These are phyloP conservation scores for Sphaerulina populicola DNA, from an alignment of 2,329 filamentous ascomycete species.

Conservation along the genomic window DNA sequence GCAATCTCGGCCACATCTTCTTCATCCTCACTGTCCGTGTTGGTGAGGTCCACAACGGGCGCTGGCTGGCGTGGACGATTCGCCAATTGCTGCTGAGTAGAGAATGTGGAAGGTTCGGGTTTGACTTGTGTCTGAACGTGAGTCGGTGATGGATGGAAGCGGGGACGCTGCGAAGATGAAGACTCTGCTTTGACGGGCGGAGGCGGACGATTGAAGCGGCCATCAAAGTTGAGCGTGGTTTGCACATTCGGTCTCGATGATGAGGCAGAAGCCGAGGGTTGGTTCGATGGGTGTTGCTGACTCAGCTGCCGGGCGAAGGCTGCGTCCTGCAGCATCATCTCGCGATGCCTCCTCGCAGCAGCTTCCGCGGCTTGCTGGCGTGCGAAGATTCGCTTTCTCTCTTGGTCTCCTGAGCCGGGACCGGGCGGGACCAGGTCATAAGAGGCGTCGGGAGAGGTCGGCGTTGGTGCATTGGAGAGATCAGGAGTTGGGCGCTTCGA, in stretches of 20 bases:
- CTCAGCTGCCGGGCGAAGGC: constrained; percentile 25
- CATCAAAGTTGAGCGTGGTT: constrained; percentile 27
- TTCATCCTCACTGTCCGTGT: constrained; percentile 28
- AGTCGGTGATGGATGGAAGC: background rate
- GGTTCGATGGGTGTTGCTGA: constrained; percentile 13
- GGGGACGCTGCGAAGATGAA: constrained; percentile 5
- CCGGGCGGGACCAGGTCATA: constrained; percentile 18
- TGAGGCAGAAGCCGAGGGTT: constrained; percentile 12
- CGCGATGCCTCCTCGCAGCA: constrained; percentile 11
- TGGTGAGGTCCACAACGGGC: constrained; percentile 29
- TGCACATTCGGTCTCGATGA: constrained; percentile 25
- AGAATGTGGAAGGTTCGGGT: constrained; percentile 2
- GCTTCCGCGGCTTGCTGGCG: constrained; percentile 15
- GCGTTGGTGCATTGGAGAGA: constrained; percentile 22
- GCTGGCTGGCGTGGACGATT: constrained; percentile 13
- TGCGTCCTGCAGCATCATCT: constrained; percentile 21
- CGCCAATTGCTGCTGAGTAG: constrained; percentile 11
- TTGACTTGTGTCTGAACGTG: constrained; percentile 9
- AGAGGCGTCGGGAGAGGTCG: constrained; percentile 24
- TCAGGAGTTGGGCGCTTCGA: constrained; percentile 29
- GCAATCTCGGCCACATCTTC: constrained; percentile 26
- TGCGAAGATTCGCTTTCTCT: constrained; percentile 7
- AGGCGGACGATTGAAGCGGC: constrained; percentile 22
- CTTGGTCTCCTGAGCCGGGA: background rate
- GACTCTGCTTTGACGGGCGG: constrained; percentile 14